Evolutionary conservation across 257 asterid genomes (phyloP).

Genomic region (Verbena officinalis): DNA sequence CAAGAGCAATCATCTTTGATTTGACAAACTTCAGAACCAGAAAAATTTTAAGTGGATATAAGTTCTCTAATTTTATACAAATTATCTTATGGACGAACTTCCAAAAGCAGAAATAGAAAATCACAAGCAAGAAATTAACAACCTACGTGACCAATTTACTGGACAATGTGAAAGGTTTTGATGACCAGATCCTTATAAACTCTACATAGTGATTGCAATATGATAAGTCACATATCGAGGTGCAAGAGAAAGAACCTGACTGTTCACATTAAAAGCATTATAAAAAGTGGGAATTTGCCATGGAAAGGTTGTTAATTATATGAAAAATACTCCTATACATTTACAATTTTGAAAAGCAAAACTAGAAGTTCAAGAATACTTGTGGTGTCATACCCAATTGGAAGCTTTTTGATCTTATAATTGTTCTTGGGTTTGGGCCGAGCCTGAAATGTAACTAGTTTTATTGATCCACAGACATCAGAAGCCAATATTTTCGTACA

Average conservation of each 20-base stretch:
- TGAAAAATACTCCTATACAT: background rate
- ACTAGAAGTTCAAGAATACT: background rate
- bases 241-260: background rate
- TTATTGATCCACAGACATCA: background rate
- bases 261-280: background rate
- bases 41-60: background rate
- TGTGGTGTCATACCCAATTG: conserved; percentile 14
- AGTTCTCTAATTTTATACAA: background rate
- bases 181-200: conserved; percentile 11
- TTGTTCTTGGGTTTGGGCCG: background rate
- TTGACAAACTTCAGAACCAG: background rate
- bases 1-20: background rate
- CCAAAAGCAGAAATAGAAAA: background rate
- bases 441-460: too few species aligned
- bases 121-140: conserved; percentile 7
- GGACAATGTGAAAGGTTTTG: conserved; percentile 16
- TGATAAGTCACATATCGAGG: background rate
- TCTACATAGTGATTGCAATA: background rate
- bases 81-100: background rate
- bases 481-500: background rate
- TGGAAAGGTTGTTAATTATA: background rate
- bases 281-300: background rate
- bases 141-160: background rate
- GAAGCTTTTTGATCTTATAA: background rate
- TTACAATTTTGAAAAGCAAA: background rate